Base-by-base conservation (phyloP, 2,329 filamentous ascomycete species). In the Byssochlamys sp. region DNA sequence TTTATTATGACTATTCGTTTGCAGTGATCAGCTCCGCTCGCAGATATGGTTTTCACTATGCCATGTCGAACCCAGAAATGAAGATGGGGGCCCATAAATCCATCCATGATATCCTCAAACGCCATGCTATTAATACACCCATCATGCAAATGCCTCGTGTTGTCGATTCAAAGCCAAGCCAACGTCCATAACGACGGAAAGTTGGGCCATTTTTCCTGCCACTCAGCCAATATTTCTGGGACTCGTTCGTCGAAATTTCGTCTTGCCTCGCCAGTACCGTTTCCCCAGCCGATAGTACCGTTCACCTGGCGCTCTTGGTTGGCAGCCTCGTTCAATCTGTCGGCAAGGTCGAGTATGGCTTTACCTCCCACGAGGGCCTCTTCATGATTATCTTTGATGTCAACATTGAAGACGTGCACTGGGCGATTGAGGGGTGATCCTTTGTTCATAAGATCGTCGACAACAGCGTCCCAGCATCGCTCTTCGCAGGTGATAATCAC, bases 341-440 rank as follows among this genome's bases (percentile, higher is more conserved):
- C 84, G 0, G 94, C 94, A 35, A 99, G 80, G 68, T 99, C 94
- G 39, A 97, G 80, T 59, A 99, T 99, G 51, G 90, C 94, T 64
- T 87, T 85, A 1, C 94, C 94, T 9, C 94, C 94, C 1, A 96
- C 83, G 25, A 92, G 80, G 0, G 94, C 94, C 74, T 99, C 94
- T 72, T 99, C 92, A 69, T 97, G 94, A 69, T 97, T 99, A 75
- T 99, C 94, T 73, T 89, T 92, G 69, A 99, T 99, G 71, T 99
- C 94, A 56, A 99, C 88, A 67, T 99, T 99, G 79, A 99, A 95
- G 57, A 99, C 90, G 70, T 99, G 94, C 0, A 99, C 94, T 0
- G 94, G 91, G 1, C 90, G 81, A 72, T 99, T 99, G 58, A 99
- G 79, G 2, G 89, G 88, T 0, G 88, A 85, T 6, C 92, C 94